phyloP scores from a whole-genome alignment of 2,329 filamentous ascomycete species.

The Fusarium dlaminii region DNA sequence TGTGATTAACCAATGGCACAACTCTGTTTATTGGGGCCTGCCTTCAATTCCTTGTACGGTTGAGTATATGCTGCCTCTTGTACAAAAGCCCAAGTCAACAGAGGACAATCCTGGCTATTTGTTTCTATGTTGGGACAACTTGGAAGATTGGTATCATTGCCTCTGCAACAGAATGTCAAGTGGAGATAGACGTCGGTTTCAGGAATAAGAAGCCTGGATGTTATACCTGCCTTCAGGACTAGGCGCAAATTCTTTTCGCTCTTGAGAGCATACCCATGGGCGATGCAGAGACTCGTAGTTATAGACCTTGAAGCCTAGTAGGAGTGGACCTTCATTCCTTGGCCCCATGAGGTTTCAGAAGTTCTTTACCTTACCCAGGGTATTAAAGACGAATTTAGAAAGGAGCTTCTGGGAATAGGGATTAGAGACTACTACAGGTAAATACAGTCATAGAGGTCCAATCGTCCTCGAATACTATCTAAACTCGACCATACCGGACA shows the following conservation, averaged over 20 bases:
- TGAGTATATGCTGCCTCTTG: neutral
- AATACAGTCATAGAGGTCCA: neutral
- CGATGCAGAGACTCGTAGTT: accelerated
- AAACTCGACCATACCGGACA: neutral
- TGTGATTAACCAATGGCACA: accelerated
- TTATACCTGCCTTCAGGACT: neutral
- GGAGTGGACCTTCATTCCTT: neutral
- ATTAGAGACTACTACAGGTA: neutral
- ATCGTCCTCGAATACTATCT: neutral
- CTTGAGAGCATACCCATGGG: neutral
- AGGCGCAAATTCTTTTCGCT: accelerated
- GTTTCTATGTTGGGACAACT: neutral
- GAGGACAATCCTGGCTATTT: accelerated
- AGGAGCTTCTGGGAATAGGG: accelerated
- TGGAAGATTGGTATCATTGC: neutral
- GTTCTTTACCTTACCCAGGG: accelerated
- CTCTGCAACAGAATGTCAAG: neutral
- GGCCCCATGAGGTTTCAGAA: accelerated
- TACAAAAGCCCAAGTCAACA: accelerated
- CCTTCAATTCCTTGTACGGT: accelerated
- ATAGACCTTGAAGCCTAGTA: accelerated
- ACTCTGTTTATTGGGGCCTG: accelerated
- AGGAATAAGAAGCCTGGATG: accelerated
- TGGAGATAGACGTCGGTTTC: neutral
- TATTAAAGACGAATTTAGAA: accelerated